A percentile compares a stretch with the other conserved stretches of the same genome.
phyloP scores from a whole-genome alignment of 1,284 basidiomycete genomes.

The Chondrostereum purpureum region DNA sequence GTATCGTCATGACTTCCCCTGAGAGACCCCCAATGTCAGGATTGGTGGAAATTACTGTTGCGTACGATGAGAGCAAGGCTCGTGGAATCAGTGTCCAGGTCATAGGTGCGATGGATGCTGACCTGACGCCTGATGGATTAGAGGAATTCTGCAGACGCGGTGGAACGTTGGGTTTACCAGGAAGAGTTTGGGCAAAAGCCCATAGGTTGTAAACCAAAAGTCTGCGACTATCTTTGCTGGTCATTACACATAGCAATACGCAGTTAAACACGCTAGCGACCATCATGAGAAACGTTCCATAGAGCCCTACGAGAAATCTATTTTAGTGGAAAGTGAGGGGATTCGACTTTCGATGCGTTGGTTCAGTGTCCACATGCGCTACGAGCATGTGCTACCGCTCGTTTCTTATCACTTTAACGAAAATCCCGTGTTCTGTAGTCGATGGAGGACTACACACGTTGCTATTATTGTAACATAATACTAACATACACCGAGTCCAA shows the following conservation, averaged over 20 bases:
- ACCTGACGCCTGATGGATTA: conserved; percentile 40
- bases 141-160: conserved; percentile 46
- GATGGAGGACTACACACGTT: too few species aligned
- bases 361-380: background rate
- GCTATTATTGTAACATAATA: background rate
- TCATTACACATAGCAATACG: too few species aligned
- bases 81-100: conserved; percentile 49
- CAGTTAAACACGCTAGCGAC: background rate
- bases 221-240: too few species aligned
- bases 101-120: conserved; percentile 50
- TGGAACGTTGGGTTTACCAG: conserved; percentile 39
- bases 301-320: too few species aligned
- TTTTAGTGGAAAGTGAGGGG: too few species aligned
- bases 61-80: conserved; percentile 42
- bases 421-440: background rate
- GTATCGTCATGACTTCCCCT: conserved; percentile 46
- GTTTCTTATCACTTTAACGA: background rate
- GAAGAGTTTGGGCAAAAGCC: conserved; percentile 37
- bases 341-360: too few species aligned
- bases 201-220: conserved; percentile 2
- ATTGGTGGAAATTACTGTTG: conserved; percentile 47
- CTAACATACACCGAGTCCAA: background rate
- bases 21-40: conserved; percentile 56
- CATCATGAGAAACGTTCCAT: background rate
- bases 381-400: background rate